Base-by-base conservation (phyloP, 2,329 filamentous ascomycete species). In the Lasiodiplodia theobromae region DNA sequence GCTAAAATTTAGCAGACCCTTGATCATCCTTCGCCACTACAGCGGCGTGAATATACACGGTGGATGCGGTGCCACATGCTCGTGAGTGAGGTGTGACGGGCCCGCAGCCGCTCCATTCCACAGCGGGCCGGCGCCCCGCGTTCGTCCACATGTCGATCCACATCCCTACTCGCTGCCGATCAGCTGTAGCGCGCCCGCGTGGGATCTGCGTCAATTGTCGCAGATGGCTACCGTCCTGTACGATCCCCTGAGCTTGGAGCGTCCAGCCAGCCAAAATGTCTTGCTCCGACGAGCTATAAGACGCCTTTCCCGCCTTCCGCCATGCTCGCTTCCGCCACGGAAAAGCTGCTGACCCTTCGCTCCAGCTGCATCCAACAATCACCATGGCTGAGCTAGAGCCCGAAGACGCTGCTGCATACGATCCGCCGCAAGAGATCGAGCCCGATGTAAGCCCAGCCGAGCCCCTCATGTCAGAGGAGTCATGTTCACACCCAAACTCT, bases 401-500 rank as follows among this genome's bases (percentile, higher is more conserved):
- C 14, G 54, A 57, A 37, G 31, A 40, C 23, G 54, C 54, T 12
- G 18, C 31, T n/a, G 10, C 34, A 10, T 21, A n/a, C 31, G 37
- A 47, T 21, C 38, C 47, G 18, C 25, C 51, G 31, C 63, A 56
- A 14, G 37, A 54, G 7, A 66, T 66, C 51, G 63, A 66, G 51
- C 63, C 63, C 11, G 63, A 66, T 54, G 63, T 56, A 53, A 10
- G 63, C 23, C 10, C n/a, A 12, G 25, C 2, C 3, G 3, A 8
- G 1, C 8, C 14, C 23, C 16, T 21, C 53, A 5, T 34, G 53
- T 56, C 25, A 21, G 11, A 23, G 2, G 5, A 11, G 8, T 5
- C 3, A 34, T n/a, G 6, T n/a, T 34, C 53, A 38, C 16, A 31
- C 31, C 12, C 54, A 57, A 11, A 21, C 44, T n/a, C 54, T 14